Base-by-base conservation (phyloP, 2,329 filamentous ascomycete genomes). In the Cordyceps militaris region DNA sequence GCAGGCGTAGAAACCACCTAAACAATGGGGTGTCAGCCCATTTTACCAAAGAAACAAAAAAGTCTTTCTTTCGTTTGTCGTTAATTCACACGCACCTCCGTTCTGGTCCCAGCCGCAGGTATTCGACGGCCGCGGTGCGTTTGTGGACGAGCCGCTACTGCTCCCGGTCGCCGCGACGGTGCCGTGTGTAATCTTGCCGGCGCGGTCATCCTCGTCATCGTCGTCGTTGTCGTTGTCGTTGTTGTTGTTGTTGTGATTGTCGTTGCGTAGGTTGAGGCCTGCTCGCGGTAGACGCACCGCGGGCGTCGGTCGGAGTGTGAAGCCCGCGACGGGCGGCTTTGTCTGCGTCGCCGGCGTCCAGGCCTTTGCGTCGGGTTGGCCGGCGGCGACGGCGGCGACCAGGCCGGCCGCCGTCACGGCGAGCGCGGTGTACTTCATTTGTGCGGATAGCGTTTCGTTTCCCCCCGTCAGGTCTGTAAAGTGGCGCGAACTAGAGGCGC, bases 61-160 rank as follows among this genome's bases (percentile, higher is more conserved):
- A 1, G 21, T 4, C 16, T 11, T 19, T 16, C 9, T 28, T 14
- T 4, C 24, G 10, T 21, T 1, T 9, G 7, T 2, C 26, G 6
- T 6, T 30, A 13, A 13, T 32, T 32, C 9, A 23, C 21, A 30
- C 51, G 34, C 19, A 49, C 54, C 46, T 38, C 54, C 54, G 13
- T 8, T 32, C 36, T 36, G 43, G 19, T 56, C 54, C 54, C 54
- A 56, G 34, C 54, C 54, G 28, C 54, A 56, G 3, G 38, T 56
- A 26, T 56, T 56, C 1, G 44, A 40, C 19, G 54, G 40, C 10
- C 42, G 24, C 24, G 11, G 7, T 34, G 53, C 10, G 11, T 23
- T 30, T 11, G 30, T 48, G 3, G n/a, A 14, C 24, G 36, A n/a
- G 7, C 30, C 34, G 9, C 43, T n/a, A 9, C 28, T 16, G 44